Evolutionary conservation across 2,329 filamentous ascomycete genomes (phyloP).

Genomic region (Aspergillus clavatus): DNA sequence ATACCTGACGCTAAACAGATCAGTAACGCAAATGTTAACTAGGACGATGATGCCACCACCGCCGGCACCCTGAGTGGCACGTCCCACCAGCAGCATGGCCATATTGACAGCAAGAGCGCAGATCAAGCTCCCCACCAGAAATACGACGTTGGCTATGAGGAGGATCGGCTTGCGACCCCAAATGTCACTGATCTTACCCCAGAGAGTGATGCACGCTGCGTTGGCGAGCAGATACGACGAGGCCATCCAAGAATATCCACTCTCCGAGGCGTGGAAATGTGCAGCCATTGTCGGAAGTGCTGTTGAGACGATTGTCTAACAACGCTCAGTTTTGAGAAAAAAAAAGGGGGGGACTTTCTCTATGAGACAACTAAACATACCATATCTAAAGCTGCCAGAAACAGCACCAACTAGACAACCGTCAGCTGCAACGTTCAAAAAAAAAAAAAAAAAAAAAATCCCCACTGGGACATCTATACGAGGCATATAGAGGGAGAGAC

Average conservation of each 20-base stretch:
- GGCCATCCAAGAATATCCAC: slow-evolving; percentile 47
- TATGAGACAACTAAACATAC: slow-evolving; percentile 25
- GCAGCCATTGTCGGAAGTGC: slow-evolving; percentile 43
- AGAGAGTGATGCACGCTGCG: slow-evolving; percentile 50
- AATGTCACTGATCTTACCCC: slow-evolving; percentile 63
- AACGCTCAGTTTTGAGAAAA: too few relatives aligned
- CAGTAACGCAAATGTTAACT: slow-evolving; percentile 60
- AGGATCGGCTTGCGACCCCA: slow-evolving; percentile 62
- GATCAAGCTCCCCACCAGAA: slow-evolving; percentile 59
- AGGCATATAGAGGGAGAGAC: slow-evolving; percentile 6
- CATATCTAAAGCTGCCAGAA: slow-evolving; percentile 58
- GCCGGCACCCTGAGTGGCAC: slow-evolving; percentile 60
- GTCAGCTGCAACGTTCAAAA: not conserved
- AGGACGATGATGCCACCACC: slow-evolving; percentile 61
- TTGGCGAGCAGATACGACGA: slow-evolving; percentile 45
- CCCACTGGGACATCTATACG: too few relatives aligned
- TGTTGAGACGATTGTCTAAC: slow-evolving; percentile 42
- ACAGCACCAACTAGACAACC: slow-evolving; percentile 47
- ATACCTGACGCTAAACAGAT: slow-evolving; percentile 58
- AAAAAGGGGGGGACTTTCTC: too few relatives aligned
- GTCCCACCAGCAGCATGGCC: slow-evolving; percentile 57
- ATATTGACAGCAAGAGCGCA: slow-evolving; percentile 55
- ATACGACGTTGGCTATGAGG: slow-evolving; percentile 56
- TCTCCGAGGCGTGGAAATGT: slow-evolving; percentile 39
- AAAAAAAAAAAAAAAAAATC: not conserved